A percentile compares a stretch with the other conserved stretches of the same genome.
Evolutionary conservation across 2,329 filamentous ascomycete species (phyloP).

Genomic region (Ophiobolus disseminans): DNA sequence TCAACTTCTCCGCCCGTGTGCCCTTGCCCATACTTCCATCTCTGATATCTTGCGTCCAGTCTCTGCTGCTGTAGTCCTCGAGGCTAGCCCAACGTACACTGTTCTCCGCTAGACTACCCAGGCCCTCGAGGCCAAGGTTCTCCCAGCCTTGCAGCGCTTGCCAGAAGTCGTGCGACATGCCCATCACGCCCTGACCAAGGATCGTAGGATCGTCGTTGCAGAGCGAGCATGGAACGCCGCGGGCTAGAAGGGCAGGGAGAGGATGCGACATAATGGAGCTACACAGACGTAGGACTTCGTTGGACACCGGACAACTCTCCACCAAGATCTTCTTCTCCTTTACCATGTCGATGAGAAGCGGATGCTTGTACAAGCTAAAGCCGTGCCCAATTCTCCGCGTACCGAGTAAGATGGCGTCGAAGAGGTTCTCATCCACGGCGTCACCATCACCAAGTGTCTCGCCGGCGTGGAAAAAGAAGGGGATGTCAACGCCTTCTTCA

Average conservation of each 20-base stretch:
- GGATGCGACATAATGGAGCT: constrained; percentile 79
- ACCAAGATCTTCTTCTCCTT: constrained; percentile 87
- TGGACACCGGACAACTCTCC: constrained; percentile 89
- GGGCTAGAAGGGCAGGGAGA: constrained; percentile 80
- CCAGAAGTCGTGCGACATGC: constrained; percentile 94
- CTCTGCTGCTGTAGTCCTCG: constrained; percentile 74
- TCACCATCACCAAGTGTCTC: constrained; percentile 84
- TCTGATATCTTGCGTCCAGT: constrained; percentile 76
- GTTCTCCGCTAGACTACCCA: constrained; percentile 89
- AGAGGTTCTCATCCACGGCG: constrained; percentile 81
- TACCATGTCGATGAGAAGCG: constrained; percentile 84
- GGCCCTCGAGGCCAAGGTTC: constrained; percentile 84
- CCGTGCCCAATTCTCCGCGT: constrained; percentile 89
- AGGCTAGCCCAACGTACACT: constrained; percentile 89
- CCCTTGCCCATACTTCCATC: constrained; percentile 76
- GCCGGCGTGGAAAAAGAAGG: constrained; percentile 95
- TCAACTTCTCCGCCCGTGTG: constrained; percentile 73
- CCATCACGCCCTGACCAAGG: constrained; percentile 79
- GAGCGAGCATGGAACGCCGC: constrained; percentile 82
- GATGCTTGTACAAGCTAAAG: constrained; percentile 89
- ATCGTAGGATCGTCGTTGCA: constrained; percentile 93
- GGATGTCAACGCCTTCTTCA: constrained; percentile 78
- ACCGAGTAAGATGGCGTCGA: constrained; percentile 85
- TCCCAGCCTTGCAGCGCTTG: constrained; percentile 90
- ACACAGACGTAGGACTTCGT: constrained; percentile 83